Evolutionary conservation across 2,329 filamentous ascomycete species (phyloP).

Genomic region (Cladosporium sp.): DNA sequence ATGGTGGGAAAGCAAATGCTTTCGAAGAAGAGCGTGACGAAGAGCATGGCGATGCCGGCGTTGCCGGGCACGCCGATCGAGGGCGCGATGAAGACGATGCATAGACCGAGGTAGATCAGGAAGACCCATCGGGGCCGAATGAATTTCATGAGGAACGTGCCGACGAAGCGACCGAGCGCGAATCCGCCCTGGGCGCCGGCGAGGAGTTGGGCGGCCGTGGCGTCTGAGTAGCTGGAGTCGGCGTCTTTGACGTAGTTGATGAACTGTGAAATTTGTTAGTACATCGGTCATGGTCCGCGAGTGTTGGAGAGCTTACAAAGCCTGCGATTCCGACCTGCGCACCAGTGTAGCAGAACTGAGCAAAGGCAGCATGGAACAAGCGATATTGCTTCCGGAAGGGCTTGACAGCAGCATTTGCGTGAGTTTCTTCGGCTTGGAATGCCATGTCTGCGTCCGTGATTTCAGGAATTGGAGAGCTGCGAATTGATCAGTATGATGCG

Average conservation of each 20-base stretch:
- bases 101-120: slow-evolving; percentile 56
- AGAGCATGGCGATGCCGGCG: slow-evolving; percentile 53
- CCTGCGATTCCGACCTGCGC: slow-evolving; percentile 53
- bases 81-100: slow-evolving; percentile 52
- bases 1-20: slow-evolving; percentile 78
- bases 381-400: slow-evolving; percentile 58
- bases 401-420: slow-evolving; percentile 33
- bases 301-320: slow-evolving; percentile 24
- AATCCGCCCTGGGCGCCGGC: slow-evolving; percentile 70
- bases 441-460: slow-evolving; percentile 59
- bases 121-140: slow-evolving; percentile 64
- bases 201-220: slow-evolving; percentile 60
- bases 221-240: slow-evolving; percentile 46
- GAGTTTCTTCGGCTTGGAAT: slow-evolving; percentile 38
- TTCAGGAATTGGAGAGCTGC: slow-evolving; percentile 42
- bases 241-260: slow-evolving; percentile 60
- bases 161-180: slow-evolving; percentile 64
- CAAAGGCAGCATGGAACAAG: slow-evolving; percentile 67
- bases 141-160: slow-evolving; percentile 60
- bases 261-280: slow-evolving; percentile 44
- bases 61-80: slow-evolving; percentile 48
- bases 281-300: slow-evolving; percentile 34
- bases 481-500: background rate
- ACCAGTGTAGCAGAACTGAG: slow-evolving; percentile 76
- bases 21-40: slow-evolving; percentile 69